Conservation (phyloP, 106 monocot genomes). For the Hemerocallis citrina region DNA sequence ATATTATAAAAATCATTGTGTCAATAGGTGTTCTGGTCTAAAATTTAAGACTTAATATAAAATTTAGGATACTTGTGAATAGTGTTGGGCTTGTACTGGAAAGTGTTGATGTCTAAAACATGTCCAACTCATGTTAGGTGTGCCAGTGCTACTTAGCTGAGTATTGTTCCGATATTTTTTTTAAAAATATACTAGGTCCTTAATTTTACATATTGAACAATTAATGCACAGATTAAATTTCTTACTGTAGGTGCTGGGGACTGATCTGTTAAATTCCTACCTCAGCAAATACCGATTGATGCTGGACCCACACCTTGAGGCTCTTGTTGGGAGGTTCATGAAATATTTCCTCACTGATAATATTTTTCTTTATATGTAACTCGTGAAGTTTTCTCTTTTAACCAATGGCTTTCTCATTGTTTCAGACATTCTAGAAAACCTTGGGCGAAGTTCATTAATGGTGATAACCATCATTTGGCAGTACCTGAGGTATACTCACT, state of each 20-base stretch:
- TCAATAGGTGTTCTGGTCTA: too few relatives aligned
- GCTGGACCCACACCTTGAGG: conserved; percentile 74
- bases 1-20: too few relatives aligned
- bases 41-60: too few relatives aligned
- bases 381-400: neutral
- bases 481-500: conserved; percentile 56
- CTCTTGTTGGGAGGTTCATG: conserved; percentile 70
- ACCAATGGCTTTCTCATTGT: neutral
- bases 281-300: conserved; percentile 66
- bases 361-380: neutral
- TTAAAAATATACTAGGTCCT: too few relatives aligned
- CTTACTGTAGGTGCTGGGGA: conserved; percentile 70
- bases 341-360: conserved; percentile 8
- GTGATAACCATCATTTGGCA: conserved; percentile 77
- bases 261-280: conserved; percentile 65
- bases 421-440: conserved; percentile 79
- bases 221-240: too few relatives aligned
- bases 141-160: too few relatives aligned
- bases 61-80: too few relatives aligned
- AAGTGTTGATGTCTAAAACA: too few relatives aligned
- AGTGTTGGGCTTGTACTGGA: too few relatives aligned
- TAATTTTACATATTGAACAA: too few relatives aligned
- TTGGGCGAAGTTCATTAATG: conserved; percentile 77
- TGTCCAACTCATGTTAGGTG: too few relatives aligned
- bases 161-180: too few relatives aligned